A percentile compares a stretch with the other conserved stretches of the same genome.
phyloP scores from a whole-genome alignment of 176 grass and related monocot genomes.

The Hyparrhenia diplandra region DNA sequence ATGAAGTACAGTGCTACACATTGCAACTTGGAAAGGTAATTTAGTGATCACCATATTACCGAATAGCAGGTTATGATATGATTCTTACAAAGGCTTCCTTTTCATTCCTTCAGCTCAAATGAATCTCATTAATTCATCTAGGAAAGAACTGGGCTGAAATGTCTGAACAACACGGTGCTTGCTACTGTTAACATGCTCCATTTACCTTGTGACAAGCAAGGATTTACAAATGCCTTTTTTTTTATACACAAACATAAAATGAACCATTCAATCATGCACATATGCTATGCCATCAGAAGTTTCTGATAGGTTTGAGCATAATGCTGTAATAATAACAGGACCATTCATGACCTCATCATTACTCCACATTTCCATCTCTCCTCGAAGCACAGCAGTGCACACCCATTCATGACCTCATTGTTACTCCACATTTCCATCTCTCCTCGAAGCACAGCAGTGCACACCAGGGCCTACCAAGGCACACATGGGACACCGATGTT shows the following conservation, averaged over 20 bases:
- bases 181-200: not conserved
- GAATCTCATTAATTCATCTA: not conserved
- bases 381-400: conserved; percentile 45
- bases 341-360: not conserved
- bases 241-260: not conserved
- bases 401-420: no score
- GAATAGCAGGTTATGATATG: not conserved
- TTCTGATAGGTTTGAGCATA: not conserved
- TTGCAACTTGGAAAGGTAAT: not conserved
- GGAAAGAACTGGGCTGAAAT: not conserved
- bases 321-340: not conserved
- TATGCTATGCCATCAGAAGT: not conserved
- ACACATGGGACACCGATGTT: conserved; percentile 48
- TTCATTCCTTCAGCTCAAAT: not conserved
- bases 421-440: conserved; percentile 30
- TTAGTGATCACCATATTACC: not conserved
- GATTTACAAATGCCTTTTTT: not conserved
- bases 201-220: not conserved
- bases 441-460: conserved; percentile 45
- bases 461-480: conserved; percentile 22
- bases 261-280: not conserved
- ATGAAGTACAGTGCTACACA: not conserved
- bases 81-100: not conserved
- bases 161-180: not conserved
- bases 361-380: conserved; percentile 34